A percentile compares a stretch with the other conserved stretches of the same genome.
These are phyloP conservation scores for Chalara sp. DNA, from an alignment of 2,329 filamentous ascomycete genomes.

Conservation along the genomic window DNA sequence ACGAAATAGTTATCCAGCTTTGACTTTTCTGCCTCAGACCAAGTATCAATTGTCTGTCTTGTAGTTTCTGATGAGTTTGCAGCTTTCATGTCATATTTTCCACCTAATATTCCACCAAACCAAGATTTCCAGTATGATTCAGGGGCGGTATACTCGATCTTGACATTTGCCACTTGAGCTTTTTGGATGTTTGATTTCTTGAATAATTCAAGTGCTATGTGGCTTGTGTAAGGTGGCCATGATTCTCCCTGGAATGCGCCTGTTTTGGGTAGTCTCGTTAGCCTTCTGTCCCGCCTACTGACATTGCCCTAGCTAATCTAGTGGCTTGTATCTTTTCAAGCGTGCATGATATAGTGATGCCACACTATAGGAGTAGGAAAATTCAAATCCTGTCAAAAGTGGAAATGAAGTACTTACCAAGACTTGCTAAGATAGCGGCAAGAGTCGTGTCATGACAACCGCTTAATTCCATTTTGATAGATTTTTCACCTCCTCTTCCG, in stretches of 20 bases:
- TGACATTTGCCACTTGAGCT: constrained; percentile 19
- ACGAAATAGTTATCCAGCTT: constrained; percentile 76
- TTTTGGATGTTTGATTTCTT: constrained; percentile 37
- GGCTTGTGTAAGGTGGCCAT: constrained; percentile 93
- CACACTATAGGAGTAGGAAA: no score
- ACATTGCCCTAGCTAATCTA: no score
- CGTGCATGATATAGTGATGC: no score
- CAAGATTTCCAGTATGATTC: constrained; percentile 12
- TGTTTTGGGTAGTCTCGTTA: no score
- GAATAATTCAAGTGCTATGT: constrained; percentile 88
- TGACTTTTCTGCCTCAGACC: constrained; percentile 50
- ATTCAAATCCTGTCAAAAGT: no score
- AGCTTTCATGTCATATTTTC: constrained; percentile 13
- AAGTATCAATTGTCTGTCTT: constrained; percentile 48
- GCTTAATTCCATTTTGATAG: constrained; percentile 68
- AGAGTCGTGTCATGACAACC: constrained; percentile 94
- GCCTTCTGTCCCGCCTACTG: no score
- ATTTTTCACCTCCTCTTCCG: constrained; percentile 39
- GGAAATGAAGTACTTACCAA: constrained; percentile 29
- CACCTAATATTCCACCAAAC: constrained; percentile 20
- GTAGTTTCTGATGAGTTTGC: constrained; percentile 37
- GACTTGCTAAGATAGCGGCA: constrained; percentile 66
- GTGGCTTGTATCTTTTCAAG: no score
- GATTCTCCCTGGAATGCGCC: constrained; percentile 66
- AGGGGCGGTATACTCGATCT: background rate